Conservation (phyloP, 306 rosid species). For the Prunus persica region DNA sequence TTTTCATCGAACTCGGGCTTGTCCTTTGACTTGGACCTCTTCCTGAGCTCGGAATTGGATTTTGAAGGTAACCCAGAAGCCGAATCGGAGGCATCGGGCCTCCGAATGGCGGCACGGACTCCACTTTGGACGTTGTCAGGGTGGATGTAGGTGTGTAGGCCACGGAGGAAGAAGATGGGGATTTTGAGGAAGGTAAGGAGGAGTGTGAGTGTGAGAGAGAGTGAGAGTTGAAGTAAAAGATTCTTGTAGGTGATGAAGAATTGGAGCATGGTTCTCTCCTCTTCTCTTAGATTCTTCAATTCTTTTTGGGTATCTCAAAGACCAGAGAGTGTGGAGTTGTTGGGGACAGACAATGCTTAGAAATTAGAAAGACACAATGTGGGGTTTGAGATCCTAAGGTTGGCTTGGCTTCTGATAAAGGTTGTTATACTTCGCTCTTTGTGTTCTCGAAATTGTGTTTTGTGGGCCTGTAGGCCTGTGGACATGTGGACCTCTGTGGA, state of each 20-base stretch:
- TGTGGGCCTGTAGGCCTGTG: neutral
- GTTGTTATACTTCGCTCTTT: neutral
- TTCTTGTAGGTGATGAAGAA: slow-evolving; percentile 50
- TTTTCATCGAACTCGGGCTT: slow-evolving; percentile 70
- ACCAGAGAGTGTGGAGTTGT: neutral
- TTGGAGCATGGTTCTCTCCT: slow-evolving; percentile 36
- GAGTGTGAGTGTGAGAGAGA: slow-evolving; percentile 45
- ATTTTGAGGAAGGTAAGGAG: slow-evolving; percentile 56
- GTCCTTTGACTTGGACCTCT: slow-evolving; percentile 51
- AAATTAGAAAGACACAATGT: neutral
- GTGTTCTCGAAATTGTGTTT: too few relatives aligned
- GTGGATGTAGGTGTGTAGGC: slow-evolving; percentile 77
- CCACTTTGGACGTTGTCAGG: slow-evolving; percentile 63
- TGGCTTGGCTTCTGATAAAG: neutral
- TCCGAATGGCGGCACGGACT: slow-evolving; percentile 67
- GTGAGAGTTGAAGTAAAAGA: slow-evolving; percentile 54
- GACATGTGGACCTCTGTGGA: neutral
- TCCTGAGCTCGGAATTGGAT: slow-evolving; percentile 46
- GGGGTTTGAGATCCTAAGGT: neutral
- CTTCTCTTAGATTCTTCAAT: too few relatives aligned
- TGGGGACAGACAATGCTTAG: neutral
- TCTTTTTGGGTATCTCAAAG: neutral
- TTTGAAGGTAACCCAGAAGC: slow-evolving; percentile 39
- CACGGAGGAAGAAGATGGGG: slow-evolving; percentile 67
- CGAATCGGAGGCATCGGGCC: slow-evolving; percentile 45